These are phyloP conservation scores for Aristolochia contorta DNA, from an alignment of 164 flowering plant genomes.

Conservation along the genomic window DNA sequence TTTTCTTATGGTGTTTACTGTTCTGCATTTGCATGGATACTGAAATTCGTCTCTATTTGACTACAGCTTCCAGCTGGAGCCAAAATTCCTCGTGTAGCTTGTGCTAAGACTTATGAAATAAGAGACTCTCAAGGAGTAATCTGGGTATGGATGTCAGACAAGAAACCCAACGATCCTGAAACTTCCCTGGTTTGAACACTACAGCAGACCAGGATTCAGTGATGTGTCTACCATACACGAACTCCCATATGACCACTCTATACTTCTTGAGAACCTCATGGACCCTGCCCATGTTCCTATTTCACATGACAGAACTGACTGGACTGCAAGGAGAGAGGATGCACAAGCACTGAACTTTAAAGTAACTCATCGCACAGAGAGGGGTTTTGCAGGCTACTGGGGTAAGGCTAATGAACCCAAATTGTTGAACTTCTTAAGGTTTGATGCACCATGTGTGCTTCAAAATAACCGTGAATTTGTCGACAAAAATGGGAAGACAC, in stretches of 20 bases:
- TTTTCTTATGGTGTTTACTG: too few relatives aligned
- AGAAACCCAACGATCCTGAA: slow-evolving; percentile 46
- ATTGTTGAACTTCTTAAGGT: slow-evolving; percentile 44
- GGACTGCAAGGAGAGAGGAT: slow-evolving; percentile 84
- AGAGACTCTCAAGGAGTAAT: slow-evolving; percentile 88
- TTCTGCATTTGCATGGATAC: too few relatives aligned
- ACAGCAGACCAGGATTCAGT: slow-evolving; percentile 65
- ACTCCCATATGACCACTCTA: slow-evolving; percentile 96
- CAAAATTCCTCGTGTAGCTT: slow-evolving; percentile 71
- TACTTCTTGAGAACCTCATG: slow-evolving; percentile 94
- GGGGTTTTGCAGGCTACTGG: slow-evolving; percentile 95
- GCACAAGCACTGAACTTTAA: slow-evolving; percentile 67
- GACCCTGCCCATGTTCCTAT: slow-evolving; percentile 98
- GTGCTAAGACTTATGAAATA: slow-evolving; percentile 60
- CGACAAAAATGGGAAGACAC: slow-evolving; percentile 49
- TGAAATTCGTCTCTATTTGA: not conserved
- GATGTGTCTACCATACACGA: slow-evolving; percentile 79
- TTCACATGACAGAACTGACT: slow-evolving; percentile 88
- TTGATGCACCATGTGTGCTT: slow-evolving; percentile 90
- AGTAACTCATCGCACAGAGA: slow-evolving; percentile 58
- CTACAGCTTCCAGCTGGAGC: slow-evolving; percentile 72
- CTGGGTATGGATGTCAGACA: slow-evolving; percentile 96
- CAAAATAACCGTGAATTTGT: slow-evolving; percentile 66
- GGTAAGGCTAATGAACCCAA: slow-evolving; percentile 43
- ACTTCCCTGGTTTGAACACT: slow-evolving; percentile 90